phyloP scores from a whole-genome alignment of 768 basidiomycete species.

The Tricholoma furcatifolium region DNA sequence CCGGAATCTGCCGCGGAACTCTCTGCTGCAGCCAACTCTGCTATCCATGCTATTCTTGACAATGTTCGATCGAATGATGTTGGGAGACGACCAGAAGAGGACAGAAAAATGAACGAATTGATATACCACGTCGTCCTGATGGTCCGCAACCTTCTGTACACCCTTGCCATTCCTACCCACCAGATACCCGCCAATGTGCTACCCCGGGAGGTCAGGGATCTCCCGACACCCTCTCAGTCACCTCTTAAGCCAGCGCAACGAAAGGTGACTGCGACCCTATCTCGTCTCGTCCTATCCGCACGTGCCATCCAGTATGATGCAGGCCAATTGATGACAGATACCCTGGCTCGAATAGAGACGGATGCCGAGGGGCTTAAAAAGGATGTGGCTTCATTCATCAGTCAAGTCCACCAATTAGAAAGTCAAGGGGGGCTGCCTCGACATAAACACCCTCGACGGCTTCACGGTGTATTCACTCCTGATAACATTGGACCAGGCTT shows the following conservation, averaged over 20 bases:
- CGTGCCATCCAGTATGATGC: conserved; percentile 86
- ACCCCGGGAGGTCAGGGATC: conserved; percentile 47
- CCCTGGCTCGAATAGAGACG: conserved; percentile 66
- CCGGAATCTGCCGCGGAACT: conserved; percentile 63
- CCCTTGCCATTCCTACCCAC: conserved; percentile 55
- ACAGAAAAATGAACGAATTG: conserved; percentile 57
- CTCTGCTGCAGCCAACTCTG: conserved; percentile 51
- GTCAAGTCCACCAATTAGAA: conserved; percentile 65
- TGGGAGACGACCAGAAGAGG: conserved; percentile 51
- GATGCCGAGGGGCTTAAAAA: conserved; percentile 77
- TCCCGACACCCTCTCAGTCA: conserved; percentile 46
- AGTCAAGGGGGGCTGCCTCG: conserved; percentile 27
- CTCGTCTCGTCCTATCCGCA: conserved; percentile 86
- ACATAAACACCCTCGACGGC: conserved; percentile 45
- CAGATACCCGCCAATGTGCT: conserved; percentile 60
- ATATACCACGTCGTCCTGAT: conserved; percentile 63
- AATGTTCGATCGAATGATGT: conserved; percentile 50
- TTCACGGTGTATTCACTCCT: conserved; percentile 61
- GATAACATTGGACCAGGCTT: conserved; percentile 71
- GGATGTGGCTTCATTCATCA: conserved; percentile 65
- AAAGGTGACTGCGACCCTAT: conserved; percentile 86
- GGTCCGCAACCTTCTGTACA: conserved; percentile 77
- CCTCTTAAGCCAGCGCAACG: conserved; percentile 78
- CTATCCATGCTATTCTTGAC: conserved; percentile 63
- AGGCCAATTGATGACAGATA: conserved; percentile 58